Evolutionary conservation across 768 basidiomycete genomes (phyloP), one percentile per base, ranked within the genome.

Genomic region (Agrocybe chaxingu): DNA sequence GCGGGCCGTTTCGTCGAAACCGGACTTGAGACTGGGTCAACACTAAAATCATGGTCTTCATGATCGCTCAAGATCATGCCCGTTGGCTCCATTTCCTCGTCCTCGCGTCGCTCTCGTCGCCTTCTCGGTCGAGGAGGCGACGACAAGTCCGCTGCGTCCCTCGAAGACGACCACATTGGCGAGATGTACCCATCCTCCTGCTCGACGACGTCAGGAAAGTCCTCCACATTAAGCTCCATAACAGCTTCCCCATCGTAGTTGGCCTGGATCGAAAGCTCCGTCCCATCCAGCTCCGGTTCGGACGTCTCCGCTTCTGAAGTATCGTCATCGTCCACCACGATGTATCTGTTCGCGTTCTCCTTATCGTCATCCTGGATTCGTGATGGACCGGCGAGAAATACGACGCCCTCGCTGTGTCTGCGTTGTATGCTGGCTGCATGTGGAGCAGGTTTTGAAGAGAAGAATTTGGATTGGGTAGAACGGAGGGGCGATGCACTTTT

Each of bases 151-250:
- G 87, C 80, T 19, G 76, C 76, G 34, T 83, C 84, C 53, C 72
- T 71, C 44, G 74, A 75, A 56, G 75, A 70, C 18, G 81, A 81
- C 42, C 78, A 69, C 7, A 79, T 69, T 11, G 88, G 89, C n/a
- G 89, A 89, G 47, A 87, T 73, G 66, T 92, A 92, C 11, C 90
- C 89, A 53, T 88, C 88, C 62, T 92, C 90, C 67, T 89, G 89
- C 60, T 75, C 72, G 11, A 89, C 80, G 8, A 57, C 60, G 45
- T 80, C 73, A 41, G 73, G 54, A 30, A 72, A 67, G 7, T 70
- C 68, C 51, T 79, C 70, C n/a, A 57, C 35, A 52, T 75, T 69
- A 16, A 73, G 41, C 35, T 71, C 66, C 34, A 70, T 66, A 45
- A 71, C 68, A 16, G 58, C 58, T 37, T 68, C 68, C 33, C 69